Base-by-base conservation (phyloP, 2,329 filamentous ascomycete genomes). In the Neopestalotiopsis sp. region DNA sequence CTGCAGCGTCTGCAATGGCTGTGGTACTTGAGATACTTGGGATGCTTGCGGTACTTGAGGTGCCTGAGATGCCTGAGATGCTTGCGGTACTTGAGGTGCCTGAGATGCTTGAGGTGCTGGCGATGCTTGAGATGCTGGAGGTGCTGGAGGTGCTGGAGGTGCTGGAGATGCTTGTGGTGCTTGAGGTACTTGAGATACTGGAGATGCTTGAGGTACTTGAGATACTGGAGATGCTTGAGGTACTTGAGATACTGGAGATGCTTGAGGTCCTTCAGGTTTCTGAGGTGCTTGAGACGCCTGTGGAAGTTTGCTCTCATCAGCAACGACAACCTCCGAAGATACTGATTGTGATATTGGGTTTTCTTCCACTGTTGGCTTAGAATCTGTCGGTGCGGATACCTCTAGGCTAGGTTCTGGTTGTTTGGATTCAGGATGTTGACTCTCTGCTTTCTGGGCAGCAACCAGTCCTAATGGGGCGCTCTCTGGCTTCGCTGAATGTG, bases 261-360 rank as follows among this genome's bases (percentile, higher is more conserved):
- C 14, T 53, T 53, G 45, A 17, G 45, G 17, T 5, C 9, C 14
- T 20, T 53, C 40, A 30, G 49, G 10, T 58, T 28, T 7, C 34
- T 66, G 45, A 70, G 20, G 13, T 49, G 63, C 20, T 65, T 17
- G 28, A 3, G 32, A 12, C n/a, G 58, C n/a, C 32, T 61, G 28
- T 30, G 20, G 20, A 38, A 20, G 58, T 38, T n/a, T 61, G 28
- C 28, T 38, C 20, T 45, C 42, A 38, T 38, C 34, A 13, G 12
- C 20, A 17, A 24, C 6, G 17, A 9, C 17, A 13, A 32, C 20
- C 59, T 62, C 30, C 28, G 59, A 70, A 58, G 75, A 74, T 57
- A 70, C 70, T 17, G 73, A 67, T 57, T 74, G 75, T 2, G 68
- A 62, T 68, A 73, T 74, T 3, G 72, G 57, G 1, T 62, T 68